Conservation (phyloP, 805 yeast species). For the Suhomyces sp. region DNA sequence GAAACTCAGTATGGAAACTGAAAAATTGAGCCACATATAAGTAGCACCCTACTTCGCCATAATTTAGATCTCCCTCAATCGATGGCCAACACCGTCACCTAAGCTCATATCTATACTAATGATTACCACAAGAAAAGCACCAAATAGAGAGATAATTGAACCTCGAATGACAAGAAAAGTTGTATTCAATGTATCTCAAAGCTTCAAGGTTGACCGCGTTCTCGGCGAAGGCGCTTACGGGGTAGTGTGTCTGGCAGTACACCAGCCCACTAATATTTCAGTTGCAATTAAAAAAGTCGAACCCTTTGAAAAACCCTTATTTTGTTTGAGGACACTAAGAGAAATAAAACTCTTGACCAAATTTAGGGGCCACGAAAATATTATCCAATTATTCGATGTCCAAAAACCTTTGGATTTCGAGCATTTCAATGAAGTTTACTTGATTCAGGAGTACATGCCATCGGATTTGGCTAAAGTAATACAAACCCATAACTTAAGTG, state of each 20-base stretch:
- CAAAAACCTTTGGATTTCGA: constrained; percentile 61
- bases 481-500: constrained; percentile 51
- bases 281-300: constrained; percentile 79
- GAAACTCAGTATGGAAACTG: not conserved
- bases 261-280: constrained; percentile 53
- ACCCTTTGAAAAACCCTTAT: constrained; percentile 63
- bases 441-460: constrained; percentile 78
- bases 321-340: constrained; percentile 67
- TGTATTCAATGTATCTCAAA: constrained; percentile 61
- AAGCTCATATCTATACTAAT: not conserved
- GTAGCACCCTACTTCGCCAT: not conserved
- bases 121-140: constrained; percentile 2
- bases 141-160: not conserved
- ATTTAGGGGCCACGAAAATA: constrained; percentile 69
- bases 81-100: not conserved
- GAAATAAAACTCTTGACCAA: constrained; percentile 65
- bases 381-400: constrained; percentile 62
- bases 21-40: not conserved
- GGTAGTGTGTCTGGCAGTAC: constrained; percentile 67
- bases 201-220: constrained; percentile 56
- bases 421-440: constrained; percentile 66
- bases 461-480: constrained; percentile 67
- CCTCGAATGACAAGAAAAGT: constrained; percentile 2
- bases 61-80: not conserved
- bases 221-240: constrained; percentile 86